phyloP scores from a whole-genome alignment of 306 rosid species.

The Ormosia emarginata region DNA sequence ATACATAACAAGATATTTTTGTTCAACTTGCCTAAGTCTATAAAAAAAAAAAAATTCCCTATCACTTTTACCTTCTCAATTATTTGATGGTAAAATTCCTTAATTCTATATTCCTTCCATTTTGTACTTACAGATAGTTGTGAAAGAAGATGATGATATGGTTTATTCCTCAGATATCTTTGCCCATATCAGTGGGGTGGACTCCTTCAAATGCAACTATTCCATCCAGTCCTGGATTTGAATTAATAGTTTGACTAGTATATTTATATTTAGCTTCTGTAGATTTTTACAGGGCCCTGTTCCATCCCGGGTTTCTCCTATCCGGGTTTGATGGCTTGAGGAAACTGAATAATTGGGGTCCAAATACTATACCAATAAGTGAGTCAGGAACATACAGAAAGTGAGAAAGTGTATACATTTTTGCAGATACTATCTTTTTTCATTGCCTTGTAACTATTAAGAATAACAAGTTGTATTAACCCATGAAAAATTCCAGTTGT shows the following conservation, averaged over 20 bases:
- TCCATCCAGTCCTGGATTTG: constrained; percentile 90
- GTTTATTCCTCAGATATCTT: constrained; percentile 94
- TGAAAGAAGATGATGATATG: constrained; percentile 92
- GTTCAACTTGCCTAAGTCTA: neutral
- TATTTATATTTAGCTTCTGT: constrained; percentile 21
- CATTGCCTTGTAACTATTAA: constrained; percentile 13
- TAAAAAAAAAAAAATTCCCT: neutral
- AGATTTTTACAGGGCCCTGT: constrained; percentile 65
- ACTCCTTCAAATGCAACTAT: constrained; percentile 93
- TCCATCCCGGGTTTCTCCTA: constrained; percentile 37
- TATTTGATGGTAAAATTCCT: constrained; percentile 16
- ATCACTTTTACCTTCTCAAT: constrained; percentile 21
- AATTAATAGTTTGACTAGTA: constrained; percentile 22
- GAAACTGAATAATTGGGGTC: constrained; percentile 58
- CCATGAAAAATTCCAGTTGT: neutral
- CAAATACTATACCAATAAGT: constrained; percentile 19
- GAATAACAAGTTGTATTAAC: constrained; percentile 6
- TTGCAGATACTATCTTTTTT: neutral
- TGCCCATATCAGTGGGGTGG: constrained; percentile 96
- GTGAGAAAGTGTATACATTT: neutral
- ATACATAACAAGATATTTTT: neutral
- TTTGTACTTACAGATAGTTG: constrained; percentile 59
- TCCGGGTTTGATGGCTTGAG: constrained; percentile 35
- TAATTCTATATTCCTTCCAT: constrained; percentile 26
- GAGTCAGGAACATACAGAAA: neutral